phyloP scores from a whole-genome alignment of 2,329 filamentous ascomycete genomes.

The Trichoderma harzianum region DNA sequence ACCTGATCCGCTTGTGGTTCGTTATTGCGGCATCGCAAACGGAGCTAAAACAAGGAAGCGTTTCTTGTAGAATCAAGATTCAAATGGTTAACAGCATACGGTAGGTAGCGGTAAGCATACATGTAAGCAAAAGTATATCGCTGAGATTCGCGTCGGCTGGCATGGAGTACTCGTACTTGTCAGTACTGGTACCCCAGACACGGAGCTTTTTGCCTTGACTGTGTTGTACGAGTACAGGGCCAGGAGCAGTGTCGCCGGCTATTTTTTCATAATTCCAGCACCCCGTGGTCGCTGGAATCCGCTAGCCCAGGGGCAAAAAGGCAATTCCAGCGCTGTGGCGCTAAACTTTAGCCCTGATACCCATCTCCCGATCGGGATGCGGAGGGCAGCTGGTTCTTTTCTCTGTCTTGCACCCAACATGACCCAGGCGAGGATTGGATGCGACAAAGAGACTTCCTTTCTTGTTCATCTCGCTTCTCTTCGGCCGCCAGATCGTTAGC shows the following conservation, averaged over 20 bases:
- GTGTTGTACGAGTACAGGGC: background rate
- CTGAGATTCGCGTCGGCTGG: background rate
- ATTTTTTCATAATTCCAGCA: background rate
- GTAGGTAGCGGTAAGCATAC: background rate
- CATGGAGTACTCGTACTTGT: background rate
- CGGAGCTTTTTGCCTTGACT: background rate
- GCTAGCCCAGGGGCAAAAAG: slow-evolving; percentile 7
- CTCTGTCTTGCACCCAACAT: background rate
- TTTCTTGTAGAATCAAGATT: slow-evolving; percentile 1
- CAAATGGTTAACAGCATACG: background rate
- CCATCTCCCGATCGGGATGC: slow-evolving; percentile 13
- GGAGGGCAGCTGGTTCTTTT: background rate
- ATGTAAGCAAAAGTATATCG: background rate
- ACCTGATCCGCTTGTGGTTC: slow-evolving; percentile 1
- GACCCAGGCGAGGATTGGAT: background rate
- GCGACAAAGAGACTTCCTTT: background rate
- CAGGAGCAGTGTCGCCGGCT: background rate
- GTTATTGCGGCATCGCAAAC: background rate
- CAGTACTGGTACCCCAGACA: background rate
- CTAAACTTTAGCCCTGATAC: slow-evolving; percentile 10
- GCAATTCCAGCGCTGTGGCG: slow-evolving; percentile 10
- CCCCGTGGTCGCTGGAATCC: background rate
- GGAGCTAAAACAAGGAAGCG: background rate
- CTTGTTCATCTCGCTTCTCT: background rate
- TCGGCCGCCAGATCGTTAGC: background rate